phyloP scores from a whole-genome alignment of 805 yeast genomes.

The Suhomyces xylopsoci region DNA sequence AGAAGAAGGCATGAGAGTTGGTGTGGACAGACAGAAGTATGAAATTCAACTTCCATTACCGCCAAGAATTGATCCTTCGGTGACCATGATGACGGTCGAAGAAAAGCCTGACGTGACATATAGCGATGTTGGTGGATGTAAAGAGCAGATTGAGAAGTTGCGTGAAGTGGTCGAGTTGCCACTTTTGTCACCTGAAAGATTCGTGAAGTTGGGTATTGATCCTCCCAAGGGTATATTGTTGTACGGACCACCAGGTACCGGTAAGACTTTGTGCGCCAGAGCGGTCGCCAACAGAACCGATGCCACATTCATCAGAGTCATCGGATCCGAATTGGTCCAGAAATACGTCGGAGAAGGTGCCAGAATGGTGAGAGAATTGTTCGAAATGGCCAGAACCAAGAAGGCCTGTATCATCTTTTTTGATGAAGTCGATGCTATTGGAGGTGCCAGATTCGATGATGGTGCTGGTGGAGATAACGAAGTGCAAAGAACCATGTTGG shows the following conservation, averaged over 20 bases:
- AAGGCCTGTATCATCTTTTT: constrained; percentile 97
- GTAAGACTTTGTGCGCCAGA: constrained; percentile 96
- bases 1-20: constrained; percentile 99
- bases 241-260: constrained; percentile 99
- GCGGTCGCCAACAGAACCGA: constrained; percentile 99
- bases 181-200: constrained; percentile 90
- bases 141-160: constrained; percentile 94
- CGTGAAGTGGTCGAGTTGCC: constrained; percentile 97
- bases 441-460: constrained; percentile 99
- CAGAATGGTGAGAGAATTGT: constrained; percentile 96
- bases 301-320: constrained; percentile 96
- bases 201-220: constrained; percentile 94
- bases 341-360: constrained; percentile 99
- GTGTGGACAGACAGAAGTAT: constrained; percentile 96
- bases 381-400: constrained; percentile 98
- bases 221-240: constrained; percentile 97
- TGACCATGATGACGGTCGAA: constrained; percentile 99
- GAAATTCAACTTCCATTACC: constrained; percentile 97
- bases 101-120: constrained; percentile 99
- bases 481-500: constrained; percentile 98
- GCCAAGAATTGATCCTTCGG: constrained; percentile 95
- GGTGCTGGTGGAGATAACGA: constrained; percentile 99
- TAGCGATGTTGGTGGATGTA: constrained; percentile 97
- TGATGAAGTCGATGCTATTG: constrained; percentile 98
- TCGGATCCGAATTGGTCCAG: constrained; percentile 97